Evolutionary conservation across 1,284 basidiomycete genomes (phyloP).

Genomic region (Stereum hirsutum): DNA sequence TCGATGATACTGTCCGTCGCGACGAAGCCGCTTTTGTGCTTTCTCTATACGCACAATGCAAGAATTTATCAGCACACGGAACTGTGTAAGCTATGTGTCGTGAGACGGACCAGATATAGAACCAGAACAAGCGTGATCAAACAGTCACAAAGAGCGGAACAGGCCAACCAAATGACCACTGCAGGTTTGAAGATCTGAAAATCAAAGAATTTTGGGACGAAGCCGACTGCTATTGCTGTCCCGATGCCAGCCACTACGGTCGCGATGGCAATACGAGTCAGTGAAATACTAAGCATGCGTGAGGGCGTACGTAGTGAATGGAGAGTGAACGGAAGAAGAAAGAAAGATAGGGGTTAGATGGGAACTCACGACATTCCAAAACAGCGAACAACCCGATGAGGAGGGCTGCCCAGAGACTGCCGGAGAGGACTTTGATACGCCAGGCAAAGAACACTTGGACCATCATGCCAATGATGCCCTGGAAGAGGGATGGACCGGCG

Average conservation of each 20-base stretch:
- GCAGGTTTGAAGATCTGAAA: not conserved
- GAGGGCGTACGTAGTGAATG: not conserved
- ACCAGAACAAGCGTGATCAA: not conserved
- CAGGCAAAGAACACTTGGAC: constrained; percentile 2
- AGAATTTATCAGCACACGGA: no score
- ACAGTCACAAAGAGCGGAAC: not conserved
- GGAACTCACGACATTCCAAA: not conserved
- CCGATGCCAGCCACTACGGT: not conserved
- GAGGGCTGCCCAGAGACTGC: not conserved
- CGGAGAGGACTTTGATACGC: constrained; percentile 1
- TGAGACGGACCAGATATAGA: not conserved
- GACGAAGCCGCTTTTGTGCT: not conserved
- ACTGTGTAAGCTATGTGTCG: no score
- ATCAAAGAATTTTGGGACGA: not conserved
- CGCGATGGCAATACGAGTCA: no score
- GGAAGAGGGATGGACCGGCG: no score
- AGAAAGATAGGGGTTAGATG: no score
- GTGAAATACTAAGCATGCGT: no score
- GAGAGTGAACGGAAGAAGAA: not conserved
- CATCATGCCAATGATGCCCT: not conserved
- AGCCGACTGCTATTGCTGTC: not conserved
- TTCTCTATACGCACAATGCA: no score
- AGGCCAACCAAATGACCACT: constrained; percentile 1
- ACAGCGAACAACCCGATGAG: not conserved
- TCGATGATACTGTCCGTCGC: not conserved